Base-by-base conservation (phyloP, 495 filamentous ascomycete genomes). In the Geoglossum glabrum region DNA sequence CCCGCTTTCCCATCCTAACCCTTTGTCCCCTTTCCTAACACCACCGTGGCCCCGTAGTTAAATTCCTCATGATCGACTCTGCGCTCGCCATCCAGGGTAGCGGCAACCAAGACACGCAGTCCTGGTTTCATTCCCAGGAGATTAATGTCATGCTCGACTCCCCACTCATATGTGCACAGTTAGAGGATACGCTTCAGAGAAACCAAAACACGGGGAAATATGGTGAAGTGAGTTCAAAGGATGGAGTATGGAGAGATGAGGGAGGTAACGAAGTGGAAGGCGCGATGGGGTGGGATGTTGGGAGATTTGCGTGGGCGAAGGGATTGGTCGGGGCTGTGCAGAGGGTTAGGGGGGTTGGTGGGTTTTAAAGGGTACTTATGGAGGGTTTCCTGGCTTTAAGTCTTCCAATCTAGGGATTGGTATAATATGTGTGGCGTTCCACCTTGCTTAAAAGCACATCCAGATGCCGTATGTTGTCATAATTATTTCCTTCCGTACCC, bases 61-160 rank as follows among this genome's bases (percentile, higher is more conserved):
- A 90, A 65, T 67, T 90, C 50, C 77, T 90, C 69, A 79, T 90
- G 56, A 76, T 79, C 4, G 85, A 90, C 64, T 78, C 75, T 40
- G 71, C 69, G 47, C 69, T 90, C 60, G 82, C 75, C 13, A 81
- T 88, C 51, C 75, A 82, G 70, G 83, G 84, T 6, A 85, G 79
- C 61, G 85, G 85, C 0, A 90, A 90, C 64, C 79, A 85, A 63
- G 85, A 90, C 57, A 87, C 85, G n/a, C 85, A 90, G 70, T 79
- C 74, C 59, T 90, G 81, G 79, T 87, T 73, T 61, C 84, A 90
- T 64, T 79, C 74, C 36, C 83, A 86, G 66, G 85, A 90, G 64
- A 74, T 84, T 57, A 90, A 90, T 62, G 62, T 87, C 13, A 75
- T 90, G 73, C 64, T 87, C 15, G 85, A 90, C 57, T 80, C 76